These are phyloP conservation scores for Cardiospermum halicacabum DNA, from an alignment of 345 rosid species.

Conservation along the genomic window DNA sequence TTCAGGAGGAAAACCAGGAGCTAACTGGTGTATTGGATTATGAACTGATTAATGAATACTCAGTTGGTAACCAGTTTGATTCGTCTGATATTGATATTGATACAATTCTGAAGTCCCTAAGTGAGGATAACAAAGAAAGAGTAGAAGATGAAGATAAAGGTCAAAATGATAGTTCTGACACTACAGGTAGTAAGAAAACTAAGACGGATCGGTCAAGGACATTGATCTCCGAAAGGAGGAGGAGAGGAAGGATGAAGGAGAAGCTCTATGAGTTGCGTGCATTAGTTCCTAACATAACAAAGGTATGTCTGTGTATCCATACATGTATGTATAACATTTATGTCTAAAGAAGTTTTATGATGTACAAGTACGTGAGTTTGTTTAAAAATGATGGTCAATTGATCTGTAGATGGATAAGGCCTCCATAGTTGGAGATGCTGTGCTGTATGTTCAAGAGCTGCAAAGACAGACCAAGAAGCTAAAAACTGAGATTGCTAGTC, in stretches of 20 bases:
- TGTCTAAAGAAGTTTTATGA: no score
- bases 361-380: no score
- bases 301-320: constrained; percentile 39
- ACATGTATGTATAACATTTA: no score
- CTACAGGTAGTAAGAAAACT: constrained; percentile 32
- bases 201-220: constrained; percentile 71
- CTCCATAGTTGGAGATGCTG: constrained; percentile 86
- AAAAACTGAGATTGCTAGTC: constrained; percentile 58
- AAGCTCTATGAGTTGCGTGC: constrained; percentile 83
- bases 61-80: constrained; percentile 23
- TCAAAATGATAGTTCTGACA: constrained; percentile 40
- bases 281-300: constrained; percentile 89
- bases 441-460: constrained; percentile 62
- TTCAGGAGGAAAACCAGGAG: constrained; percentile 45
- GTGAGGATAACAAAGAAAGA: constrained; percentile 25
- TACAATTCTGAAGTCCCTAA: constrained; percentile 30
- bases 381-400: no score
- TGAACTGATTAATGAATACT: constrained; percentile 28
- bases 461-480: constrained; percentile 68
- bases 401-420: constrained; percentile 83
- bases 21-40: constrained; percentile 26
- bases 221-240: constrained; percentile 58
- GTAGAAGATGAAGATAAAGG: constrained; percentile 35
- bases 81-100: constrained; percentile 26
- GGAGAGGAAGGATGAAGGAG: constrained; percentile 85